These are phyloP conservation scores for Lasiosphaeria hispida DNA, from an alignment of 495 filamentous ascomycete species.

Conservation along the genomic window DNA sequence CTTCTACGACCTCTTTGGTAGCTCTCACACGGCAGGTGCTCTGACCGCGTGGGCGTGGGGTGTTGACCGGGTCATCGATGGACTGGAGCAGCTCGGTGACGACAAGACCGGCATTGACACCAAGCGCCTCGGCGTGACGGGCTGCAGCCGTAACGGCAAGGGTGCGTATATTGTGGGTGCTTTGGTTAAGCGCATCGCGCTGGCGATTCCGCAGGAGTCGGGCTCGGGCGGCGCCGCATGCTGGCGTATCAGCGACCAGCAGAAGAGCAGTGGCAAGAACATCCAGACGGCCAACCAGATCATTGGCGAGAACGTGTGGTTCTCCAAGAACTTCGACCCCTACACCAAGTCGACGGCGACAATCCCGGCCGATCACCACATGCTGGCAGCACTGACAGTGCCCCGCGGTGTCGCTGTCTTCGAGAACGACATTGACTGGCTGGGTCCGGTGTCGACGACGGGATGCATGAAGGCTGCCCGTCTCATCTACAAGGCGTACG, in stretches of 20 bases:
- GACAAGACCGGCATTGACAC: conserved; percentile 46
- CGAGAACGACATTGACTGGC: conserved; percentile 57
- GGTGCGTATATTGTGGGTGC: conserved; percentile 51
- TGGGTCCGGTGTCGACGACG: conserved; percentile 49
- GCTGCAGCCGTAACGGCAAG: conserved; percentile 56
- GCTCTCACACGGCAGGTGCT: conserved; percentile 48
- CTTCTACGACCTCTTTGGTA: conserved; percentile 51
- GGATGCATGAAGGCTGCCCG: conserved; percentile 56
- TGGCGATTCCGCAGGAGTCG: conserved; percentile 55
- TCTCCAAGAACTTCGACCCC: conserved; percentile 43
- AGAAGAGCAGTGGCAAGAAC: conserved; percentile 45
- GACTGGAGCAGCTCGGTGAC: conserved; percentile 43
- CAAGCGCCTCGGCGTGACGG: conserved; percentile 48
- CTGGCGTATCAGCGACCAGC: conserved; percentile 51
- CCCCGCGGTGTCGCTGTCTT: conserved; percentile 48
- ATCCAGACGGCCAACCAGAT: conserved; percentile 54
- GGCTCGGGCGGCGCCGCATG: conserved; percentile 53
- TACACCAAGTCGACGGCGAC: conserved; percentile 34
- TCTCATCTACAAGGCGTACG: conserved; percentile 51
- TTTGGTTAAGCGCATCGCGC: conserved; percentile 50
- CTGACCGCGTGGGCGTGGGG: conserved; percentile 55
- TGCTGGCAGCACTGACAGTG: conserved; percentile 46
- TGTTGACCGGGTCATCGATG: conserved; percentile 51
- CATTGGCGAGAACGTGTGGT: conserved; percentile 53
- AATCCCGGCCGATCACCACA: conserved; percentile 51